Evolutionary conservation across 2,329 filamentous ascomycete genomes (phyloP).

Genomic region (Plenodomus biglobosus): DNA sequence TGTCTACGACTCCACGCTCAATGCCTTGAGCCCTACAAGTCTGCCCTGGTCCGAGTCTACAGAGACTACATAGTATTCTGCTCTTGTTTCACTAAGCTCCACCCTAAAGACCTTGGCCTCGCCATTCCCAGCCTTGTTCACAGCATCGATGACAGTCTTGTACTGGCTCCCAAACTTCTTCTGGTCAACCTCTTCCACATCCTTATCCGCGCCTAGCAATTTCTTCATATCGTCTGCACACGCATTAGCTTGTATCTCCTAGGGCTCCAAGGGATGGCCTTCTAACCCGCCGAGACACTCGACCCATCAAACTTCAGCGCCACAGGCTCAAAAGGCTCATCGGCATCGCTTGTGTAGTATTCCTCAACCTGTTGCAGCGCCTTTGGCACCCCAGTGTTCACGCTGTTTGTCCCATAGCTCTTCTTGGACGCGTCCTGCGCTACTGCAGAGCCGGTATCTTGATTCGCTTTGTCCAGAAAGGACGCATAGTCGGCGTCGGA

Average conservation of each 20-base stretch:
- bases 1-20: slow-evolving; percentile 66
- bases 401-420: slow-evolving; percentile 39
- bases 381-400: slow-evolving; percentile 60
- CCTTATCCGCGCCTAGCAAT: slow-evolving; percentile 62
- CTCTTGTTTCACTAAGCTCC: slow-evolving; percentile 61
- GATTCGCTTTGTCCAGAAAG: slow-evolving; percentile 86
- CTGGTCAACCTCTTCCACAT: slow-evolving; percentile 66
- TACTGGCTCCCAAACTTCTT: slow-evolving; percentile 78
- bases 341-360: slow-evolving; percentile 78
- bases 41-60: slow-evolving; percentile 60
- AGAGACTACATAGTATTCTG: slow-evolving; percentile 79
- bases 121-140: slow-evolving; percentile 64
- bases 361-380: slow-evolving; percentile 49
- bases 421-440: slow-evolving; percentile 27
- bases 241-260: slow-evolving; percentile 9
- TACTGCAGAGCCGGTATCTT: slow-evolving; percentile 53
- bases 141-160: slow-evolving; percentile 66
- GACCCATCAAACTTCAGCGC: slow-evolving; percentile 62
- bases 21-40: slow-evolving; percentile 76
- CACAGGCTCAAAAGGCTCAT: slow-evolving; percentile 82
- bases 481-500: slow-evolving; percentile 80
- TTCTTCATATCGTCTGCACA: slow-evolving; percentile 66
- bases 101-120: slow-evolving; percentile 77
- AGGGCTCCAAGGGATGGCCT: background rate
- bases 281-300: slow-evolving; percentile 59